Evolutionary conservation across 2,329 filamentous ascomycete species (phyloP), one percentile per base, ranked within the genome.

Genomic region (Periglandula ipomoeae): DNA sequence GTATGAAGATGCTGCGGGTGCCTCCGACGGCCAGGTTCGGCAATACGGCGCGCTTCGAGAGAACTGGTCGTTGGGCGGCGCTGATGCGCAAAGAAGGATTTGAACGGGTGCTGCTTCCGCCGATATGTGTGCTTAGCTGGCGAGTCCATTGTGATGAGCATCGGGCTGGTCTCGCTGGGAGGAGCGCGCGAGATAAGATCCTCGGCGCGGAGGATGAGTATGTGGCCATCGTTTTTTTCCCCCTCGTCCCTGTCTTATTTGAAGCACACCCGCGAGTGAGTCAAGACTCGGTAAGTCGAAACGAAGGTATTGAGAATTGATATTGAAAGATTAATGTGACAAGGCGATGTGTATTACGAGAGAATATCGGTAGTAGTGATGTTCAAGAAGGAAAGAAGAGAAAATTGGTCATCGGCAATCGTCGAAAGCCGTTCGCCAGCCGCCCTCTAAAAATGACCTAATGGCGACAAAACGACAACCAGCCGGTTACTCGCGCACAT

Each of bases 1-100:
- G 93, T 62, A 98, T 98, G 73, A 97, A 98, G 67, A 98, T 95
- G 22, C 82, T 89, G 55, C 91, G 84, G 51, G 65, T 65, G 44
- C 70, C 70, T 47, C 48, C 41, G 54, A 46, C 47, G 52, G 20
- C 46, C 47, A 46, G 41, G 48, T 40, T 49, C 52, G 37, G 51
- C 46, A 23, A 24, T 13, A 24, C 24, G 15, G 11, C 50, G 53
- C 43, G 60, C 57, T 17, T 41, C 8, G 39, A 5, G 27, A 50
- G 17, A 4, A 24, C 26, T 22, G 44, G 52, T 40, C 23, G 56
- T 24, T 19, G 47, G 53, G 22, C 58, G 49, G n/a, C 11, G 43
- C 34, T 26, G 34, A 22, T 27, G 34, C 40, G 20, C 6, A 11
- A 4, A 32, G 7, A 26, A 17, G 23, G 5, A n/a, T 20, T 32